Evolutionary conservation across 176 grass and related monocot genomes (phyloP), one percentile per base, ranked within the genome.

Genomic region (Carex littledalei): DNA sequence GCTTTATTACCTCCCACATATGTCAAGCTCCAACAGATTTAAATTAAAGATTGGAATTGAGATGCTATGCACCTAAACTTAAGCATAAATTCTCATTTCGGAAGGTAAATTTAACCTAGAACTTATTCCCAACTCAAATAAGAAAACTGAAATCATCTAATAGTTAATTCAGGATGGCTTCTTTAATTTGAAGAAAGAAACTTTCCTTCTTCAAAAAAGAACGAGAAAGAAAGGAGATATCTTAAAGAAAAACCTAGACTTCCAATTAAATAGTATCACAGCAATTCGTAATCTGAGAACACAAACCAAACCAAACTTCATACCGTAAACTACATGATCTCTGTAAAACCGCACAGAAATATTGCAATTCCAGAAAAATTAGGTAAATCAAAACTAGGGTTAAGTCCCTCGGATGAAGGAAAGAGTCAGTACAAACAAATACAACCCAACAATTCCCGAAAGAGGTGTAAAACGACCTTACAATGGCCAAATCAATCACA

Each of bases 381-480:
- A 43, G 17, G 14, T n/a, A 20, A 56, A 78, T 78, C 74, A 55
- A 56, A 78, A 78, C 74, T 78, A 78, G 74, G 74, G 74, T 78
- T 78, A 78, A 29, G 49, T 16, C 20, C 18, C 49, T 20, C 22
- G 47, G 72, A 77, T 77, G 47, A 77, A 29, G 16, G 22, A 29
- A 53, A 54, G 5, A 78, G 2, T 31, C 12, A 31, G 8, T 55
- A 11, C 50, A 22, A 32, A 31, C 47, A 55, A 55, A 77, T 52
- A 53, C 20, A 77, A 77, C 21, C 73, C 6, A 29, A 77, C 15
- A 75, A 31, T 55, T 54, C 50, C 0, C 9, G 11, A 11, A 50
- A 63, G 6, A 56, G 4, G 8, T 54, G 6, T 76, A 52, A 14
- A 76, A 20, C 45, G 45, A 52, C 20, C 11, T 76, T 76, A 29